Evolutionary conservation across 805 yeast species (phyloP).

Genomic region (Metschnikowia reukaufii): DNA sequence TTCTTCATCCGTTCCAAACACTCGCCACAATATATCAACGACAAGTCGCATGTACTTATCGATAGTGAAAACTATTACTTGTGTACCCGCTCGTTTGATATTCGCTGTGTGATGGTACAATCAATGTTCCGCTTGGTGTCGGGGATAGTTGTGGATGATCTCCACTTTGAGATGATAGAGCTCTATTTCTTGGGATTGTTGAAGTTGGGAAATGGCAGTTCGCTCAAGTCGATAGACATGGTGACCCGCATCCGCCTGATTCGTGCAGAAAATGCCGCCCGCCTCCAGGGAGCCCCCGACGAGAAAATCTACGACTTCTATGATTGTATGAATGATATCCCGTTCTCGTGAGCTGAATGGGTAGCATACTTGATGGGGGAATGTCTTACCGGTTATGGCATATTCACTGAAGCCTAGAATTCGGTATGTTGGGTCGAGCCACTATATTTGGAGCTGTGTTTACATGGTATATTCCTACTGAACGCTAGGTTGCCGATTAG

Average conservation of each 20-base stretch:
- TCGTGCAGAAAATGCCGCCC: conserved; percentile 6
- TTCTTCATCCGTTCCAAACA: conserved; percentile 26
- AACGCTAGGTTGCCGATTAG: too few relatives aligned
- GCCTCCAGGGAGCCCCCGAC: conserved; percentile 9
- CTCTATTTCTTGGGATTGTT: conserved; percentile 32
- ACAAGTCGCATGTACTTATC: conserved; percentile 19
- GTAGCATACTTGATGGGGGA: too few relatives aligned
- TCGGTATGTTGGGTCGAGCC: too few relatives aligned
- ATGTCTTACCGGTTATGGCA: too few relatives aligned
- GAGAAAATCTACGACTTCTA: conserved; percentile 18
- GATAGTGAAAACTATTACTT: conserved; percentile 30
- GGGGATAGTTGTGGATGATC: conserved; percentile 24
- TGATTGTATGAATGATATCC: conserved; percentile 17
- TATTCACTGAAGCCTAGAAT: too few relatives aligned
- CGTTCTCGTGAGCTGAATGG: conserved; percentile 14
- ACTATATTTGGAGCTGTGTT: too few relatives aligned
- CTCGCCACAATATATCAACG: conserved; percentile 11
- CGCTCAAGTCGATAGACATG: conserved; percentile 25
- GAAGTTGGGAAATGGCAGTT: conserved; percentile 36
- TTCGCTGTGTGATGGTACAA: conserved; percentile 36
- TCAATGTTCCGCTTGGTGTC: conserved; percentile 26
- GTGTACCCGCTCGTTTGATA: conserved; percentile 26
- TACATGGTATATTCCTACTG: too few relatives aligned
- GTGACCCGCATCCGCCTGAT: conserved; percentile 12
- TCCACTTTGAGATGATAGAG: conserved; percentile 30